Base-by-base conservation (phyloP, 257 asterid genomes). In the Solanum bukasovii region DNA sequence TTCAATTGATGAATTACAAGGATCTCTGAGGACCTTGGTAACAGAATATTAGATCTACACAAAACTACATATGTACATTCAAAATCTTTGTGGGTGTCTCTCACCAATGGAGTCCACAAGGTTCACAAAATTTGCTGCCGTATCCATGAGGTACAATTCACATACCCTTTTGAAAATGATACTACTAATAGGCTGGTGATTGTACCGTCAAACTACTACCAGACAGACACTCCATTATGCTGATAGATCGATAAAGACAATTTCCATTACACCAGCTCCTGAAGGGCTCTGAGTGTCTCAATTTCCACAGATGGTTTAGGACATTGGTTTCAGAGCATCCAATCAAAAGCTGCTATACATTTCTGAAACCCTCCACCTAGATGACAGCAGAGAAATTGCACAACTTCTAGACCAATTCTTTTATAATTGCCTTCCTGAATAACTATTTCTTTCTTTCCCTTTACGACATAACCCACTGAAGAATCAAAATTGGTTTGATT, bases 81-180 rank as follows among this genome's bases (percentile, higher is more conserved):
- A 34, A 78, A 63, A 89, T 44, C 86, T 82, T 86, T 2, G 33
- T 52, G 49, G 67, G 83, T 21, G 31, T 74, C 83, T 81, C 77
- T 52, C 87, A 52, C 25, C 37, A 88, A 82, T 9, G 85, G 20
- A 46, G 52, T 78, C 72, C 74, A 86, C 23, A 33, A 25, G 78
- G 73, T 63, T 87, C 18, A 87, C 88, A 87, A 87, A 87, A 87
- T 84, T 87, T 79, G 87, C 63, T 56, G 90, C 75, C 88, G 33
- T 34, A 73, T 46, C 82, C 88, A 46, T 18, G 63, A 46, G 85
- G 83, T 81, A 75, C 21, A 67, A 5, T 49, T 81, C 85, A 49
- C 85, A 44, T 3, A 29, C 70, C 59, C 85, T 46, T 49, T 82
- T 46, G 42, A 82, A 20, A 82, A 49, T 18, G 42, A 49, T 82